These are phyloP conservation scores for Talaromyces sp. DNA, from an alignment of 2,329 filamentous ascomycete species.

Conservation along the genomic window DNA sequence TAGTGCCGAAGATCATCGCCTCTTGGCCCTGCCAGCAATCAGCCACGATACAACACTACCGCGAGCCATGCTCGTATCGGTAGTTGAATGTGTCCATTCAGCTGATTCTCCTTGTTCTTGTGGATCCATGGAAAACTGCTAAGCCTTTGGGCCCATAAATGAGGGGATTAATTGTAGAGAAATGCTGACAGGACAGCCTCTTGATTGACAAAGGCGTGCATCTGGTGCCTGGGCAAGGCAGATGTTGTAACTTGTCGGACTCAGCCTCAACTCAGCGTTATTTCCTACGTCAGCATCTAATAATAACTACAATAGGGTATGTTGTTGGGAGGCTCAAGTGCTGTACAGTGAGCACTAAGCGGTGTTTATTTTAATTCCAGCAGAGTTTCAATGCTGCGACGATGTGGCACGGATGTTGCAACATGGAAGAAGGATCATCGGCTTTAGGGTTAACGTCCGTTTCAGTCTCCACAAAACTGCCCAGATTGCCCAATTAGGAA, in stretches of 20 bases:
- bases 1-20: slow-evolving; percentile 2
- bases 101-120: not conserved
- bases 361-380: not conserved
- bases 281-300: not conserved
- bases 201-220: not conserved
- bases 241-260: not conserved
- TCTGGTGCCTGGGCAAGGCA: not conserved
- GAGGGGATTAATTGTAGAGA: slow-evolving; percentile 11
- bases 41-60: slow-evolving; percentile 11
- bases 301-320: not conserved
- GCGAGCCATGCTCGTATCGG: not conserved
- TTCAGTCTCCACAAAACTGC: not conserved
- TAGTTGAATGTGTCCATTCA: not conserved
- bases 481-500: not conserved
- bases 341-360: not conserved
- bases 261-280: not conserved
- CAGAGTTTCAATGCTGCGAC: not conserved
- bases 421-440: not conserved
- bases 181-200: not conserved
- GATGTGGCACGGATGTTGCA: not conserved
- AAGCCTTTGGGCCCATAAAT: not conserved
- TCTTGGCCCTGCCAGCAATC: not conserved
- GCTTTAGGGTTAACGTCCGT: slow-evolving; percentile 1
- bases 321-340: not conserved
- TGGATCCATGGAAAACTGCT: not conserved